phyloP scores from a whole-genome alignment of 768 basidiomycete species.

The Tylopilus rubrobrunneus region DNA sequence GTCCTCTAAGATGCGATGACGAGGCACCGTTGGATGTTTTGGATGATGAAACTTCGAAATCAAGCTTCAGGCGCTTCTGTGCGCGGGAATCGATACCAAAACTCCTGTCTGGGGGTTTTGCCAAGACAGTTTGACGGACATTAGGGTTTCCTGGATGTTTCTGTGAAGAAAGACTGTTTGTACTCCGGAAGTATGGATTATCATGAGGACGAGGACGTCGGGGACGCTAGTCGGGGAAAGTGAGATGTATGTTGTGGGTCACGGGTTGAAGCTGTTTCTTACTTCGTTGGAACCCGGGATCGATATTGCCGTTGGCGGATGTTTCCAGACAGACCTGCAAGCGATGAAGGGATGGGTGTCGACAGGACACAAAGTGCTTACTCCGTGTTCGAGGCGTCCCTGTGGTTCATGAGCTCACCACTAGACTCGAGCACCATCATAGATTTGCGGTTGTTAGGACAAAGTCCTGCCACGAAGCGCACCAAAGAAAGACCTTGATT shows the following conservation, averaged over 20 bases:
- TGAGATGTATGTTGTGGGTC: constrained; percentile 2
- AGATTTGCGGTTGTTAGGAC: constrained; percentile 12
- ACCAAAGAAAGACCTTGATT: constrained; percentile 9
- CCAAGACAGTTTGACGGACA: constrained; percentile 18
- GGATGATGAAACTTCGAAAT: neutral
- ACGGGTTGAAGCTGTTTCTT: constrained; percentile 5
- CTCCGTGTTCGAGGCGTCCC: constrained; percentile 28
- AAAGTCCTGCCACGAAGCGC: constrained; percentile 7
- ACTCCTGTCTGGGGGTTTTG: neutral
- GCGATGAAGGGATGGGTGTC: constrained; percentile 4
- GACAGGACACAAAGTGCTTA: constrained; percentile 11
- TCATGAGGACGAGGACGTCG: constrained; percentile 4
- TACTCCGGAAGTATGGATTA: constrained; percentile 9
- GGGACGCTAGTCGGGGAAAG: constrained; percentile 7
- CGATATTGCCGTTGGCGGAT: constrained; percentile 21
- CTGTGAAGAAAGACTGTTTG: neutral
- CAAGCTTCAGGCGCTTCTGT: constrained; percentile 25
- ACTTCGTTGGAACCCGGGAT: constrained; percentile 13
- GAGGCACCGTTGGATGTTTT: constrained; percentile 1
- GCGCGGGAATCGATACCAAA: neutral
- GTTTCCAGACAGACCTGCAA: constrained; percentile 15
- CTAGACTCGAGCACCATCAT: constrained; percentile 8
- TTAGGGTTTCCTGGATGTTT: constrained; percentile 24
- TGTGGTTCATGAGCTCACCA: constrained; percentile 19
- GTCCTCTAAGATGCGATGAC: neutral